Evolutionary conservation across 2,329 filamentous ascomycete genomes (phyloP), one percentile per base, ranked within the genome.

Genomic region (Alternaria rosae): DNA sequence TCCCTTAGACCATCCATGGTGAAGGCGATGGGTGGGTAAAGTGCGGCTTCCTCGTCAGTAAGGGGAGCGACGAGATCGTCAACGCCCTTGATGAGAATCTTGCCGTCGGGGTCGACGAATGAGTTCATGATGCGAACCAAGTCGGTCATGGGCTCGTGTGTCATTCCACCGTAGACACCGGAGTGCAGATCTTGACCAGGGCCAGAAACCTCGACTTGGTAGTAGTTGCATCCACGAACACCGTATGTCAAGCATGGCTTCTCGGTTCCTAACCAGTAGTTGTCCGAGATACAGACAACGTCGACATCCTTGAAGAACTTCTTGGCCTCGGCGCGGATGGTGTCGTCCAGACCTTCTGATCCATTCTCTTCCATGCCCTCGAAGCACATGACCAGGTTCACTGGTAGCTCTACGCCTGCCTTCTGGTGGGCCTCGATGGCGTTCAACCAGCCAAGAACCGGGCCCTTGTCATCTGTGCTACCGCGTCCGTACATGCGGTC

Each of bases 311-410:
- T 93, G 84, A 99, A 99, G 85, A 90, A 98, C 74, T 92, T 91
- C 83, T 96, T 93, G 69, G 91, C 93, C 83, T 99, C 95, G 48
- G 88, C 90, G 70, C 91, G 86, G 82, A 99, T 97, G 70, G 98
- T 91, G 72, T 97, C 94, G 76, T 99, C 95, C 57, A 99, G 86
- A 38, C 95, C 95, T 79, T 98, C 94, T 0, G 94, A 97, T 53
- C 95, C 95, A 79, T 97, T 97, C 84, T 99, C 95, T 83, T 99
- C 95, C 95, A 99, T 99, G 51, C 95, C 95, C 85, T 99, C 95
- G 73, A 99, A 98, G 85, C 95, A 99, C 92, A 97, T 98, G 68
- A 99, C 88, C 69, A 99, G 86, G 84, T 99, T 99, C 76, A 99
- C 95, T 9, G 95, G 95, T 79, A 99, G 93, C 54, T 97, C 94